Evolutionary conservation across 768 basidiomycete species (phyloP).

Genomic region (Leucocoprinus leucothites): DNA sequence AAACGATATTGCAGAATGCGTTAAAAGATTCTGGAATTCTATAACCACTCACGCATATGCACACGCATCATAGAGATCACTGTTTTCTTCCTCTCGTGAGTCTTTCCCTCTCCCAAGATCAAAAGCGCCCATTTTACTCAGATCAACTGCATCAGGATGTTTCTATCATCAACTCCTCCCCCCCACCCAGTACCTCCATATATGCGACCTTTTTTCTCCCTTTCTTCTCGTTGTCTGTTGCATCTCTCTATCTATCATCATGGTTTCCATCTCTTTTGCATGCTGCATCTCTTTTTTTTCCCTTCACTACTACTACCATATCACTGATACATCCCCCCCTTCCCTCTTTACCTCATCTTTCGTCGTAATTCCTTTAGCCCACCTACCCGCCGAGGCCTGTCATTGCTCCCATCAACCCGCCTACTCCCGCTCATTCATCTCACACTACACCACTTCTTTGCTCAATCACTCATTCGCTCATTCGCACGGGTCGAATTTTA

Average conservation of each 20-base stretch:
- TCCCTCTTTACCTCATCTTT: too few species aligned
- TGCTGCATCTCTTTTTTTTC: too few species aligned
- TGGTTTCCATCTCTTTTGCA: too few species aligned
- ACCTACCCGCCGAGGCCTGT: too few species aligned
- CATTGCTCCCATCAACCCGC: too few species aligned
- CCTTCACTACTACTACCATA: too few species aligned
- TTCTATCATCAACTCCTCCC: background rate
- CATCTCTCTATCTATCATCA: background rate
- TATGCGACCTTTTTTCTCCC: background rate
- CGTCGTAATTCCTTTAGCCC: too few species aligned
- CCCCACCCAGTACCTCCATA: background rate
- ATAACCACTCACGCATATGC: constrained; percentile 13
- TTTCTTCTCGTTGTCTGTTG: background rate
- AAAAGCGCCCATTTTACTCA: background rate
- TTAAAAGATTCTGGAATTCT: constrained; percentile 84
- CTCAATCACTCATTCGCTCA: too few species aligned
- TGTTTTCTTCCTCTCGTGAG: constrained; percentile 1
- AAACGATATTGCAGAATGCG: constrained; percentile 91
- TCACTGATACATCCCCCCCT: too few species aligned
- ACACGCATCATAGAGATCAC: background rate
- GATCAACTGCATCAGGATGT: background rate
- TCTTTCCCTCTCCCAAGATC: background rate
- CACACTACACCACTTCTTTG: too few species aligned
- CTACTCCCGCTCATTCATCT: too few species aligned
- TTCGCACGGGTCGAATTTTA: too few species aligned